These are phyloP conservation scores for Trichoderma reesei DNA, from an alignment of 495 filamentous ascomycete species.

Conservation along the genomic window DNA sequence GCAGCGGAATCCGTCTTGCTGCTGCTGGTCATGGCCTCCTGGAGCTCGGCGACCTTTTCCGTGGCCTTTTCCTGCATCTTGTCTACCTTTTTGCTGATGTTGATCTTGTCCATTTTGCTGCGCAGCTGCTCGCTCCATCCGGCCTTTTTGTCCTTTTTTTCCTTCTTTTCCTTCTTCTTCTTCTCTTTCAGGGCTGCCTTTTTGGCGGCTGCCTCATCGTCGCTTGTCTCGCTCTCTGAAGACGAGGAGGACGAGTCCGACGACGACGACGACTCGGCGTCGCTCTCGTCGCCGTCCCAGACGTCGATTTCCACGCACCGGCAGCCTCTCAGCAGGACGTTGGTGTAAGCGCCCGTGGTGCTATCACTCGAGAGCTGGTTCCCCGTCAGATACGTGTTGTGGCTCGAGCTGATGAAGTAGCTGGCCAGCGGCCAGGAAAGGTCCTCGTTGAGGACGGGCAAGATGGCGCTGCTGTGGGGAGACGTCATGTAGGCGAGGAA, in stretches of 20 bases:
- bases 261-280: slow-evolving; percentile 27
- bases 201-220: slow-evolving; percentile 20
- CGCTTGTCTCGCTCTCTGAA: slow-evolving; percentile 23
- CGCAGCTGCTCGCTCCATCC: slow-evolving; percentile 21
- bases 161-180: slow-evolving; percentile 15
- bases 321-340: slow-evolving; percentile 74
- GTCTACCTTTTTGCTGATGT: slow-evolving; percentile 29
- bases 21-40: not conserved
- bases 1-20: slow-evolving; percentile 10
- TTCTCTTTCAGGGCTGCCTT: slow-evolving; percentile 14
- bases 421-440: slow-evolving; percentile 61
- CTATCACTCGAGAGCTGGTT: slow-evolving; percentile 84
- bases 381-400: slow-evolving; percentile 90
- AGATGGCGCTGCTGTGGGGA: slow-evolving; percentile 35
- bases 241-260: slow-evolving; percentile 12
- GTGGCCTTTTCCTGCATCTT: slow-evolving; percentile 21
- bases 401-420: slow-evolving; percentile 87
- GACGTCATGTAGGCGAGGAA: slow-evolving; percentile 56
- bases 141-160: slow-evolving; percentile 22
- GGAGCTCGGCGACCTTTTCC: slow-evolving; percentile 20
- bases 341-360: slow-evolving; percentile 72
- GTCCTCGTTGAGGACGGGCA: slow-evolving; percentile 35
- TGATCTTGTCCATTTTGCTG: slow-evolving; percentile 28
- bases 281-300: slow-evolving; percentile 68
- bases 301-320: slow-evolving; percentile 94